Evolutionary conservation across 1,139 yeast genomes (phyloP).

Genomic region (Hemisphaericaspora xylofermentans): DNA sequence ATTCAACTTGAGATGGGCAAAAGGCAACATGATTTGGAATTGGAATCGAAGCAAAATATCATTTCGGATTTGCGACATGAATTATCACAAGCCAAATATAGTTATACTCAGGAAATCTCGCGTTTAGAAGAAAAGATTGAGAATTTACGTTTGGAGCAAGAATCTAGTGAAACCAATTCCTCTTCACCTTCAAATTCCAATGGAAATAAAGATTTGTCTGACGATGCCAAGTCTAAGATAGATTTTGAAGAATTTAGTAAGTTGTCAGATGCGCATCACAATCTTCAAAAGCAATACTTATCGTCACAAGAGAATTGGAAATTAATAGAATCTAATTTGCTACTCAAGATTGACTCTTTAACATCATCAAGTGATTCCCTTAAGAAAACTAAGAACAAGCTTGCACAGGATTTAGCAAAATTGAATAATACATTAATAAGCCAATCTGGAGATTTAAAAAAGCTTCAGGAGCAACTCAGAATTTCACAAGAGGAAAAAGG

Average conservation of each 20-base stretch:
- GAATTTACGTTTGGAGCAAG: slow-evolving; percentile 31
- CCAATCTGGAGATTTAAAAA: slow-evolving; percentile 24
- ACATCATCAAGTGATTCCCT: slow-evolving; percentile 37
- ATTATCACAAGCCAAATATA: slow-evolving; percentile 30
- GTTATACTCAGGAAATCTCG: slow-evolving; percentile 44
- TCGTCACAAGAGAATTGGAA: slow-evolving; percentile 70
- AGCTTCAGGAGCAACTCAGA: slow-evolving; percentile 16
- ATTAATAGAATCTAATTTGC: slow-evolving; percentile 54
- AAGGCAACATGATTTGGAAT: slow-evolving; percentile 36
- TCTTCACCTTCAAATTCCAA: slow-evolving; percentile 4
- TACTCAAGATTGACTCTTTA: slow-evolving; percentile 46
- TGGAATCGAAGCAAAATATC: slow-evolving; percentile 28
- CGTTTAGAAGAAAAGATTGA: slow-evolving; percentile 53
- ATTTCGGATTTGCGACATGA: slow-evolving; percentile 30
- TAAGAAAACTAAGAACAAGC: slow-evolving; percentile 32
- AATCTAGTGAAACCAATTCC: slow-evolving; percentile 11
- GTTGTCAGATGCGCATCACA: slow-evolving; percentile 37
- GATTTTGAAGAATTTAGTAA: slow-evolving; percentile 41
- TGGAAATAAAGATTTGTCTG: slow-evolving; percentile 13
- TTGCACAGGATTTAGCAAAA: slow-evolving; percentile 29
- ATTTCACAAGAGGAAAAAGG: slow-evolving; percentile 17
- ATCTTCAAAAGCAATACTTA: slow-evolving; percentile 63
- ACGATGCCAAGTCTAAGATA: slow-evolving; percentile 1
- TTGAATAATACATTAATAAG: slow-evolving; percentile 20
- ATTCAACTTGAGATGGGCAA: slow-evolving; percentile 42